Conservation (phyloP, 495 filamentous ascomycete genomes). For the Achaetomiella virescens region DNA sequence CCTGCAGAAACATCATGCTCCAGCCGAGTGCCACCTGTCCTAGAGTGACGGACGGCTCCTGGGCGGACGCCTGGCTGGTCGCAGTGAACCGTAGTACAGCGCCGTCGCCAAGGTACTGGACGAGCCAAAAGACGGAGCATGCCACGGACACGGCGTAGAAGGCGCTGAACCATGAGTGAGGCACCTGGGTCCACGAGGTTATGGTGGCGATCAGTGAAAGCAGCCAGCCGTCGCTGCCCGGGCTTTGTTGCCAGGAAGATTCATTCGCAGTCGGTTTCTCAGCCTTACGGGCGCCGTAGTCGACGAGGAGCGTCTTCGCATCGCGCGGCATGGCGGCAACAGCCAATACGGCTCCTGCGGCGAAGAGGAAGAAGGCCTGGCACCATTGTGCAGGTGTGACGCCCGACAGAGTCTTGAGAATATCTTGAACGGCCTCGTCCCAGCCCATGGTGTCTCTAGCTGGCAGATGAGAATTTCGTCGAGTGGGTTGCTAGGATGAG, state of each 20-base stretch:
- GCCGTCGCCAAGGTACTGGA: conserved; percentile 58
- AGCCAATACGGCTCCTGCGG: conserved; percentile 30
- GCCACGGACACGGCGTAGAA: conserved; percentile 73
- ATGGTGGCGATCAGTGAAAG: conserved; percentile 23
- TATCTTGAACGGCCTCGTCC: background rate
- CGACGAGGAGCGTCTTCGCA: conserved; percentile 35
- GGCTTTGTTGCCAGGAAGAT: background rate
- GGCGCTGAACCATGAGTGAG: conserved; percentile 80
- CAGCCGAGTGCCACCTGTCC: conserved; percentile 63
- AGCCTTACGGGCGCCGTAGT: conserved; percentile 44
- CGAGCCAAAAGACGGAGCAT: conserved; percentile 70
- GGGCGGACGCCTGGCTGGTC: conserved; percentile 22
- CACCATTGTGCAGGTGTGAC: conserved; percentile 35
- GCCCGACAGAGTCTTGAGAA: background rate
- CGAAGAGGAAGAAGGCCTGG: conserved; percentile 42
- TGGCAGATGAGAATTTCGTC: background rate
- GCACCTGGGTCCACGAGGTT: conserved; percentile 51
- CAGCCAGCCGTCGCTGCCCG: conserved; percentile 14
- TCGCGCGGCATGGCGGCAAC: conserved; percentile 37
- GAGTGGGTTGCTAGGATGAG: background rate
- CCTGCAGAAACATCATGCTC: conserved; percentile 68
- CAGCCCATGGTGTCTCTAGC: background rate
- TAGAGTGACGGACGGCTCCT: conserved; percentile 47
- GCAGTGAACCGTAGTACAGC: conserved; percentile 40
- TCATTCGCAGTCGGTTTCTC: background rate